Conservation (phyloP, 768 basidiomycete genomes). For the Pisolithus marmoratus region DNA sequence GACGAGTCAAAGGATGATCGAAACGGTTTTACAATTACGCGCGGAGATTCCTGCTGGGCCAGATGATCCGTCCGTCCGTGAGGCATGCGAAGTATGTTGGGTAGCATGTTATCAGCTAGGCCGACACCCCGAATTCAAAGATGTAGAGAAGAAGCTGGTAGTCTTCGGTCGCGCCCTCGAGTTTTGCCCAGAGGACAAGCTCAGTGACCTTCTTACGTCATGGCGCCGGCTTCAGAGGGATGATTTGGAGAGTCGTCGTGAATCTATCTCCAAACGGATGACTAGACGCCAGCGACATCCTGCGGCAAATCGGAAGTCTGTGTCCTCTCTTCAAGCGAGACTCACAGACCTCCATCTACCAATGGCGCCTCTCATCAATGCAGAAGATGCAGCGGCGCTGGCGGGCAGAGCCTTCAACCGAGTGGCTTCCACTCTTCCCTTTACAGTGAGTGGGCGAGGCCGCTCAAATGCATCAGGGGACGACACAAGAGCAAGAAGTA, state of each 20-base stretch:
- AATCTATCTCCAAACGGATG: slow-evolving; percentile 30
- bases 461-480: slow-evolving; percentile 17
- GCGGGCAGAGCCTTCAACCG: slow-evolving; percentile 75
- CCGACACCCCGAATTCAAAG: slow-evolving; percentile 69
- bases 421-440: slow-evolving; percentile 72
- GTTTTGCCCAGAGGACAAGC: slow-evolving; percentile 76
- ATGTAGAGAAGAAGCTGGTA: slow-evolving; percentile 58
- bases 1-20: slow-evolving; percentile 66
- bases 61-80: slow-evolving; percentile 40
- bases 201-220: slow-evolving; percentile 68
- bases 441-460: slow-evolving; percentile 45
- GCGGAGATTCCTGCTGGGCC: slow-evolving; percentile 20
- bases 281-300: slow-evolving; percentile 9
- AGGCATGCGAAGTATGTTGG: slow-evolving; percentile 84
- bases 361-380: slow-evolving; percentile 58
- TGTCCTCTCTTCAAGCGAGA: slow-evolving; percentile 52
- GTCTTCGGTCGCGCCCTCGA: slow-evolving; percentile 80
- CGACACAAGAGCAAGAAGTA: slow-evolving; percentile 27
- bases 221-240: slow-evolving; percentile 77
- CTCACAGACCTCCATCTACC: slow-evolving; percentile 67
- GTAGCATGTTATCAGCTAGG: slow-evolving; percentile 85
- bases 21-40: slow-evolving; percentile 48
- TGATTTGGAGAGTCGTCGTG: slow-evolving; percentile 47
- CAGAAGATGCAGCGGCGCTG: slow-evolving; percentile 75
- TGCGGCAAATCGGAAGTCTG: slow-evolving; percentile 29